phyloP scores from a whole-genome alignment of 352 stramenopile species.

The Globisporangium spinosum region DNA sequence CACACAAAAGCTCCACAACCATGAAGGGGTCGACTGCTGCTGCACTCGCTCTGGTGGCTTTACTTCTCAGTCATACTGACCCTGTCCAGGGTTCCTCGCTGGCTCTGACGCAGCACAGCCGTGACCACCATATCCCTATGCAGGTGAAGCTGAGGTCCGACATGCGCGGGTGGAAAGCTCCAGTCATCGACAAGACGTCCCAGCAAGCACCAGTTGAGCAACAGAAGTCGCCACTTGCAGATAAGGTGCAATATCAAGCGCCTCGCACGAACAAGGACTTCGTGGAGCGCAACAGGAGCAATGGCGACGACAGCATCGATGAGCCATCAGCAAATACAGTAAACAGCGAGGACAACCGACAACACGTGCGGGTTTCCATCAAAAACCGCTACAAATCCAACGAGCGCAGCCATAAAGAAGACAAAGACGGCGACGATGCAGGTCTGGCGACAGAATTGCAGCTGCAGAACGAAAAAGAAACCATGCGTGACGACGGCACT shows the following conservation, averaged over 20 bases:
- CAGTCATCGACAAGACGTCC: constrained; percentile 8
- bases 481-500: neutral
- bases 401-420: neutral
- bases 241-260: neutral
- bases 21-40: neutral
- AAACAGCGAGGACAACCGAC: neutral
- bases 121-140: neutral
- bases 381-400: neutral
- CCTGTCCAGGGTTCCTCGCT: neutral
- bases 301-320: neutral
- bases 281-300: neutral
- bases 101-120: neutral
- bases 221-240: neutral
- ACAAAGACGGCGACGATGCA: neutral
- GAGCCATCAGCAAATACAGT: neutral
- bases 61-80: neutral
- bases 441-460: neutral
- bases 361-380: neutral
- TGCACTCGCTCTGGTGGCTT: neutral
- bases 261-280: neutral
- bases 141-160: neutral
- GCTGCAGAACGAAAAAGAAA: neutral
- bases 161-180: constrained; percentile 6
- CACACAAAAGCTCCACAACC: neutral
- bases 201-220: neutral